phyloP scores from a whole-genome alignment of 495 filamentous ascomycete species.

The Wilcoxina mikolae region DNA sequence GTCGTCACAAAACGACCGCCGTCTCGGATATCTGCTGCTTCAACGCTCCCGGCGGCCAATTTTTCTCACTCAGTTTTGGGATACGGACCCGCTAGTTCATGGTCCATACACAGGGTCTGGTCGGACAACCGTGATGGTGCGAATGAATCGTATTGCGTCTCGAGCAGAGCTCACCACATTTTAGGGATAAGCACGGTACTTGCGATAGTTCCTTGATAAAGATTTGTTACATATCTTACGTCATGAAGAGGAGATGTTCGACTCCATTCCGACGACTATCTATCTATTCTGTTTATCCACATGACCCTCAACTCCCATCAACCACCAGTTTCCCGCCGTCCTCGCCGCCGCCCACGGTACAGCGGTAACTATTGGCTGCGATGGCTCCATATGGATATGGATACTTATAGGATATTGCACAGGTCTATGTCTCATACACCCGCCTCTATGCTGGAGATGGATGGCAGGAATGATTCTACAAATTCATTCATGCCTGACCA shows the following conservation, averaged over 20 bases:
- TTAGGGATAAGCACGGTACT: constrained; percentile 75
- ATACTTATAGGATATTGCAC: no score
- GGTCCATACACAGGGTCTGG: constrained; percentile 84
- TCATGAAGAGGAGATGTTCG: constrained; percentile 42
- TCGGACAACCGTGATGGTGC: constrained; percentile 74
- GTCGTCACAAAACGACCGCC: constrained; percentile 31
- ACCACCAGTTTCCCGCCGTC: constrained; percentile 53
- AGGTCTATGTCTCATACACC: no score
- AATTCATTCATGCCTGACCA: no score
- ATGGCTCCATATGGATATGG: no score
- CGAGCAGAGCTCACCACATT: constrained; percentile 57
- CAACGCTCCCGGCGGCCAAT: constrained; percentile 61
- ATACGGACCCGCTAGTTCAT: constrained; percentile 53
- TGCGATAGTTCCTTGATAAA: constrained; percentile 48
- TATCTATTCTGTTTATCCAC: no score
- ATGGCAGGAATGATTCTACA: no score
- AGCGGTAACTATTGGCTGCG: constrained; percentile 55
- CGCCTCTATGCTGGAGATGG: no score
- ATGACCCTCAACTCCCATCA: constrained; percentile 48
- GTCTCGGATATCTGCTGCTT: constrained; percentile 53
- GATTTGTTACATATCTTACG: constrained; percentile 55
- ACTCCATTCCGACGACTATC: constrained; percentile 49
- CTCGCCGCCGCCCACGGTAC: constrained; percentile 46
- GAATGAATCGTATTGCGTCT: constrained; percentile 50
- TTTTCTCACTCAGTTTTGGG: constrained; percentile 87